These are phyloP conservation scores for Verticillium zaregamsianum DNA, from an alignment of 2,329 filamentous ascomycete species.

Conservation along the genomic window DNA sequence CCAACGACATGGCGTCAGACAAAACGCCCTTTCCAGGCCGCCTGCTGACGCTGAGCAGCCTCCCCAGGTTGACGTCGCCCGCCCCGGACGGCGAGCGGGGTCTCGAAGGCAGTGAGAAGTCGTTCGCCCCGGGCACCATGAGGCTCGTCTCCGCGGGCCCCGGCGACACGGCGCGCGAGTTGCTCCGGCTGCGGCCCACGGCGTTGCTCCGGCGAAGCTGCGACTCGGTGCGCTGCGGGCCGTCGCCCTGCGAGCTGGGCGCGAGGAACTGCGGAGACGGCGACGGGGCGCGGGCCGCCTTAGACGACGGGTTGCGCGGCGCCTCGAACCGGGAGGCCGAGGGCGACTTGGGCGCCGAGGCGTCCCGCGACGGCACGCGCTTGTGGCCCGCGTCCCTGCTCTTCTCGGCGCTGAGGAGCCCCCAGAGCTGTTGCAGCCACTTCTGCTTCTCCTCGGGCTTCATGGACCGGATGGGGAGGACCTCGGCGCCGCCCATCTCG, in stretches of 20 bases:
- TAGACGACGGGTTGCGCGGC: conserved; percentile 3
- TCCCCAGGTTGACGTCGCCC: conserved; percentile 6
- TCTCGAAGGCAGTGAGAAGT: background rate
- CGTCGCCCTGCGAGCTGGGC: background rate
- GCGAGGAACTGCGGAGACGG: conserved; percentile 2
- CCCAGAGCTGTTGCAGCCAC: conserved; percentile 26
- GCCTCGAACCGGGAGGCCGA: conserved; percentile 15
- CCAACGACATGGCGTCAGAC: conserved; percentile 15
- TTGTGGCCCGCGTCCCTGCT: background rate
- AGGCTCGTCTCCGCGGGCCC: conserved; percentile 2
- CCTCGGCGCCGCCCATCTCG: conserved; percentile 29
- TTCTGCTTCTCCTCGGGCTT: conserved; percentile 29
- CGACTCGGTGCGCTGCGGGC: background rate
- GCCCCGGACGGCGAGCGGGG: conserved; percentile 5
- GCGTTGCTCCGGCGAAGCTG: conserved; percentile 3
- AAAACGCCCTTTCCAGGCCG: conserved; percentile 11
- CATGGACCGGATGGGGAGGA: conserved; percentile 28
- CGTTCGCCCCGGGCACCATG: background rate
- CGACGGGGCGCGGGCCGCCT: background rate
- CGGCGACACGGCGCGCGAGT: background rate
- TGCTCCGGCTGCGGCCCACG: conserved; percentile 4
- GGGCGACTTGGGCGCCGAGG: background rate
- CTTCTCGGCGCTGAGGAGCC: conserved; percentile 19
- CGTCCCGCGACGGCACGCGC: background rate
- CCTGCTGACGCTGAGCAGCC: conserved; percentile 12